Evolutionary conservation across 1,284 basidiomycete species (phyloP).

Genomic region (Mixia osmundae): DNA sequence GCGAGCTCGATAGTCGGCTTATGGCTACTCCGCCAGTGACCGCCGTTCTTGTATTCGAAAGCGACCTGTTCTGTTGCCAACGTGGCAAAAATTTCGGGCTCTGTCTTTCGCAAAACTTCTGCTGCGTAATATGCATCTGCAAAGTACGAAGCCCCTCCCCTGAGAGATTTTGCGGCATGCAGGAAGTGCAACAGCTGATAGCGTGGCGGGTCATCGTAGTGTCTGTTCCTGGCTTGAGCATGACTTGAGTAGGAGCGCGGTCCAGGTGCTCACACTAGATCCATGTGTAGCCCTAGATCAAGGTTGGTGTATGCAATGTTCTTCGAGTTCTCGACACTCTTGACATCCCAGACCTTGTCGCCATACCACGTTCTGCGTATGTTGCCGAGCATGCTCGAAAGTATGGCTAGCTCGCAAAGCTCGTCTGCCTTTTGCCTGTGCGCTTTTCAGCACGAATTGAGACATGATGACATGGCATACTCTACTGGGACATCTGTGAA

Average conservation of each 20-base stretch:
- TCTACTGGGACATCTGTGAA: constrained; percentile 34
- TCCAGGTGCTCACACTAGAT: too few species aligned
- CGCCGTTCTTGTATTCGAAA: constrained; percentile 81
- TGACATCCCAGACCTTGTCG: constrained; percentile 58
- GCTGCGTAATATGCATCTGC: constrained; percentile 59
- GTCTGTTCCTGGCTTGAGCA: too few species aligned
- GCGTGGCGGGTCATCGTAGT: constrained; percentile 67
- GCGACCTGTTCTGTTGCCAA: constrained; percentile 42
- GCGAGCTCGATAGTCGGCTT: constrained; percentile 63
- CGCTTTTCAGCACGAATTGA: constrained; percentile 10
- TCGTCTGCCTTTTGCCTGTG: constrained; percentile 25
- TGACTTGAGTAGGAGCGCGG: too few species aligned
- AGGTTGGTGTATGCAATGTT: constrained; percentile 94
- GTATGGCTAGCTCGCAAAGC: constrained; percentile 38
- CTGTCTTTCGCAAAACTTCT: constrained; percentile 29
- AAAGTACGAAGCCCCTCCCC: constrained; percentile 68
- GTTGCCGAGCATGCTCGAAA: constrained; percentile 45
- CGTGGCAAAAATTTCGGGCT: constrained; percentile 34
- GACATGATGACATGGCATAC: constrained; percentile 15
- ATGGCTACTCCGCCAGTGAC: constrained; percentile 52
- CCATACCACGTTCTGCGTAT: constrained; percentile 81
- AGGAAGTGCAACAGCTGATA: constrained; percentile 82
- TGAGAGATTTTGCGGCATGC: constrained; percentile 40
- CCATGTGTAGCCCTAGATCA: too few species aligned
- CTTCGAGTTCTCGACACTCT: constrained; percentile 41